Evolutionary conservation across 2,329 filamentous ascomycete genomes (phyloP), one percentile per base, ranked within the genome.

Genomic region (Chrysosporium queenslandicum): DNA sequence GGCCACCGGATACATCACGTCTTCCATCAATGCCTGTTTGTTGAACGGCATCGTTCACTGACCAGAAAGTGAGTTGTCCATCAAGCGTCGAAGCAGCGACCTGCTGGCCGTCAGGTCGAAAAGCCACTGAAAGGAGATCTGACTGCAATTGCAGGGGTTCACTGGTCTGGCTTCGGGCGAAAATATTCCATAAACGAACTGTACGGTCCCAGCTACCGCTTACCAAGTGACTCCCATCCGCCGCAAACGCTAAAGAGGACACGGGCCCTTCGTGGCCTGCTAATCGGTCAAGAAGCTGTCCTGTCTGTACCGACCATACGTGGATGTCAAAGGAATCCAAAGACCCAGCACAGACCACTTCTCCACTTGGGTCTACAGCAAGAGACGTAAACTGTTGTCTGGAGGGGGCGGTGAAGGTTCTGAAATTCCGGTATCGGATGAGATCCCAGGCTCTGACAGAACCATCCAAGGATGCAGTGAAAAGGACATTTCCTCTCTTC

Each of bases 261-360:
- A 98, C 85, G 0, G 92, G 92, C 0, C 91, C 92, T 71, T 98
- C 91, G 60, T 98, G 92, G 1, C 92, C 94, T 5, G 90, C 80
- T 21, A 98, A 75, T 59, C 85, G 85, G 66, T 98, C 92, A 4
- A 98, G 80, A 16, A 98, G 76, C 67, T 98, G 92, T 2, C 92
- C 92, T 0, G 91, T 98, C 66, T 98, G 92, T 3, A 98, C 94
- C 4, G 88, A 96, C 92, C 92, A 98, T 56, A 98, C 86, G 69
- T 98, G 90, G 48, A 98, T 87, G 64, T 97, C 91, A 59, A 96
- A 97, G 3, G 90, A 95, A 67, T 98, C 92, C 14, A 94, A 77
- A 1, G 91, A 97, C 2, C 91, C 92, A 8, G 92, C 92, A 55
- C 91, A 94, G 2, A 98, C 86, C 7, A 98, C 87, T 68, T 98